Conservation (phyloP, 345 rosid species). For the Eucalyptus pauciflora region DNA sequence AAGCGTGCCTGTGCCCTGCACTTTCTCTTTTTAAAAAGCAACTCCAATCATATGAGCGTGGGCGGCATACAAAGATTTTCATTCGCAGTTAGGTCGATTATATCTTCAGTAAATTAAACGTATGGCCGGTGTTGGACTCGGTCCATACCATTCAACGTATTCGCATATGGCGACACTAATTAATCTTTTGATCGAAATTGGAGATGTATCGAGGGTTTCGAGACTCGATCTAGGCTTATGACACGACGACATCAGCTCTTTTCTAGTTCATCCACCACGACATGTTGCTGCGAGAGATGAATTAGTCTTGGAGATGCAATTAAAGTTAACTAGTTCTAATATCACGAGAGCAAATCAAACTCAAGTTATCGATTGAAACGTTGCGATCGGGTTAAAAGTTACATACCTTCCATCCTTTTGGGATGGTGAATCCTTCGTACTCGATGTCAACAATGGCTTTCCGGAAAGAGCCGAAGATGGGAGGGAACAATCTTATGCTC, state of each 20-base stretch:
- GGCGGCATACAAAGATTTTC: background rate
- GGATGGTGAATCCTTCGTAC: constrained; percentile 51
- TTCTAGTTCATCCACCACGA: background rate
- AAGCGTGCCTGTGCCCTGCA: background rate
- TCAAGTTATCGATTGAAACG: background rate
- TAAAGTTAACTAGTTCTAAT: background rate
- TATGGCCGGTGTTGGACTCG: background rate
- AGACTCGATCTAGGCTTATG: background rate
- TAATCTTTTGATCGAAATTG: background rate
- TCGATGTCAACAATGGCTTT: constrained; percentile 53
- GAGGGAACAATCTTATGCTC: constrained; percentile 68
- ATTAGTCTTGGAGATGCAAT: background rate
- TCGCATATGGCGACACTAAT: background rate
- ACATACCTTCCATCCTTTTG: constrained; percentile 73
- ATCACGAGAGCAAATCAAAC: background rate
- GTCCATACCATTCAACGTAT: background rate
- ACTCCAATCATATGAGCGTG: background rate
- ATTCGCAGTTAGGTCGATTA: background rate
- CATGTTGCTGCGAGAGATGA: background rate
- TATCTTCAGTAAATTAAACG: background rate
- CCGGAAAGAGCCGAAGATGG: constrained; percentile 74
- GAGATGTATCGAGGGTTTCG: background rate
- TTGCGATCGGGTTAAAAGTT: too few species aligned
- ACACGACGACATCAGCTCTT: background rate
- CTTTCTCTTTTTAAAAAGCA: background rate